Conservation (phyloP, 352 stramenopile genomes). For the Pythium oligandrum region DNA sequence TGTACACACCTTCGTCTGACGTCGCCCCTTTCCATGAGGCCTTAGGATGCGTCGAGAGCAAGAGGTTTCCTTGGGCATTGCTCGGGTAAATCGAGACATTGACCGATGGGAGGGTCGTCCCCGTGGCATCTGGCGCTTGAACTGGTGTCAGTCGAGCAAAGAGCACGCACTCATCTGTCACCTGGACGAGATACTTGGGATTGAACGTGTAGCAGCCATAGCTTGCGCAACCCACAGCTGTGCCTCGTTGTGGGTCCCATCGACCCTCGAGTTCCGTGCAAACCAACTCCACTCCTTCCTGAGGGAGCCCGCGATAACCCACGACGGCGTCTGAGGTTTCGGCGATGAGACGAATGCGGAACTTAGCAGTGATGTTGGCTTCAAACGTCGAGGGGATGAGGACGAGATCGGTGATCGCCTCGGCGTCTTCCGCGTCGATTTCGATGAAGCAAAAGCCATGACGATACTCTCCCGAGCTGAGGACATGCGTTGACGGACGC, state of each 20-base stretch:
- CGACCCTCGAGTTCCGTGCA: conserved; percentile 28
- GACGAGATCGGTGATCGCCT: conserved; percentile 36
- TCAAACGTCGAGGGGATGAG: conserved; percentile 81
- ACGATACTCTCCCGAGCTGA: conserved; percentile 76
- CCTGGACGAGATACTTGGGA: conserved; percentile 64
- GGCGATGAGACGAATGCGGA: conserved; percentile 37
- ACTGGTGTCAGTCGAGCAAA: conserved; percentile 47
- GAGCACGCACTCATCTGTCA: conserved; percentile 42
- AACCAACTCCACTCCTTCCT: conserved; percentile 54
- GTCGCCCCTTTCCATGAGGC: conserved; percentile 43
- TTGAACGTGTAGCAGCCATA: conserved; percentile 84
- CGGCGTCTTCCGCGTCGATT: conserved; percentile 23
- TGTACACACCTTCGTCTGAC: conserved; percentile 53
- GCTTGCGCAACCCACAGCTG: conserved; percentile 64
- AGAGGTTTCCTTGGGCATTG: conserved; percentile 42
- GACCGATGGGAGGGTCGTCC: conserved; percentile 29
- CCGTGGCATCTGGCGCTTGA: conserved; percentile 15
- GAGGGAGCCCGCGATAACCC: conserved; percentile 18
- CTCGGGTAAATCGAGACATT: conserved; percentile 76
- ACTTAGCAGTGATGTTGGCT: conserved; percentile 27
- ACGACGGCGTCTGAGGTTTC: conserved; percentile 8
- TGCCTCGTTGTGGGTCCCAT: conserved; percentile 54
- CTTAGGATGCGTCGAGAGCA: conserved; percentile 61
- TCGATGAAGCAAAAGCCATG: conserved; percentile 75
- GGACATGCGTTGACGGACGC: conserved; percentile 23